These are phyloP conservation scores for Jatropha curcas DNA, from an alignment of 345 rosid genomes.

Conservation along the genomic window DNA sequence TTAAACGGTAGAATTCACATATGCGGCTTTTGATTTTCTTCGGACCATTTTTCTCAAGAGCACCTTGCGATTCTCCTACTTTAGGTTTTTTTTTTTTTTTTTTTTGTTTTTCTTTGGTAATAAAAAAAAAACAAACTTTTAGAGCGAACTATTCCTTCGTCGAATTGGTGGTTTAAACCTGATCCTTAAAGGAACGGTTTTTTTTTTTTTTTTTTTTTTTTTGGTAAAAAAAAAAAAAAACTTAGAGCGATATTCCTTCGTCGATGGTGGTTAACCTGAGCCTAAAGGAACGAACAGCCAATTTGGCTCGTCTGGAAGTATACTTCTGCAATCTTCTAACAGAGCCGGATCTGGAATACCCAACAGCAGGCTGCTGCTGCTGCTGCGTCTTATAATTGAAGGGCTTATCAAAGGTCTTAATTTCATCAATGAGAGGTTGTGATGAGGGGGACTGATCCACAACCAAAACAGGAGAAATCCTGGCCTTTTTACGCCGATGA, in stretches of 20 bases:
- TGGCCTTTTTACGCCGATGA: conserved; percentile 39
- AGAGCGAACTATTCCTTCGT: too few relatives aligned
- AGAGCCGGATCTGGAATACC: conserved; percentile 56
- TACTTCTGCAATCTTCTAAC: conserved; percentile 50
- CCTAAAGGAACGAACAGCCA: conserved; percentile 75
- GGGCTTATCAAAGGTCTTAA: conserved; percentile 4
- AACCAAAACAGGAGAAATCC: conserved; percentile 56
- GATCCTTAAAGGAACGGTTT: too few relatives aligned
- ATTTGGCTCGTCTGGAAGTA: conserved; percentile 63
- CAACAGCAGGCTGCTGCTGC: conserved; percentile 7
- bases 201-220: too few relatives aligned
- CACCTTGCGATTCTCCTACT: too few relatives aligned
- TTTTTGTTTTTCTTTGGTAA: too few relatives aligned
- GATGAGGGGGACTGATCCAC: neutral
- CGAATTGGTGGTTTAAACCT: too few relatives aligned
- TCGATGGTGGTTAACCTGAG: conserved; percentile 68
- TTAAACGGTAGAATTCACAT: too few relatives aligned
- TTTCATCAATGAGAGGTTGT: neutral
- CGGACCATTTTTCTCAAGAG: too few relatives aligned
- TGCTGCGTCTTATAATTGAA: neutral
- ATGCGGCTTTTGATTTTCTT: too few relatives aligned
- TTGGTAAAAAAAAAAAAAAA: neutral
- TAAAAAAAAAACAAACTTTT: too few relatives aligned
- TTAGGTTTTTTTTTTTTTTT: too few relatives aligned
- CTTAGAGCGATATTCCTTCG: conserved; percentile 54